phyloP scores from a whole-genome alignment of 192 early-diverging fungal species.

The Gamsiella multidivaricata region DNA sequence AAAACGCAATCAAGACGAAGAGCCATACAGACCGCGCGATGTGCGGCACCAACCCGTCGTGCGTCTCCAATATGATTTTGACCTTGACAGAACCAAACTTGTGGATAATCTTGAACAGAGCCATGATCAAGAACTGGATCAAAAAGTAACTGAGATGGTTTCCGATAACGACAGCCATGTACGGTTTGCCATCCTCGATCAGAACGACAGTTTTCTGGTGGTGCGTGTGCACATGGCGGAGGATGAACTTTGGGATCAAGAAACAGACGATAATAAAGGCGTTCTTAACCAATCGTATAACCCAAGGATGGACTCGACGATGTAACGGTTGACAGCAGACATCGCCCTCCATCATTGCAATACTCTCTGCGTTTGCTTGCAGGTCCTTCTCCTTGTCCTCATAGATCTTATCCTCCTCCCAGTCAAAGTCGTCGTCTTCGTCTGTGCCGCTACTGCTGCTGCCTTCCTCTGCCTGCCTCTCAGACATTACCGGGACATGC shows the following conservation, averaged over 20 bases:
- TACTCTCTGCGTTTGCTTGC: not conserved
- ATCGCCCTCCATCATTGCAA: constrained; percentile 12
- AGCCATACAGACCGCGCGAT: constrained; percentile 39
- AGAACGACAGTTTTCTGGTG: constrained; percentile 23
- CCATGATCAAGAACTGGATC: constrained; percentile 28
- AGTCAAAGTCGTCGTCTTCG: constrained; percentile 37
- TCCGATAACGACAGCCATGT: constrained; percentile 33
- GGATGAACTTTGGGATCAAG: constrained; percentile 19
- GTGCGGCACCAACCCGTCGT: constrained; percentile 28
- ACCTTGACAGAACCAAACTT: constrained; percentile 23
- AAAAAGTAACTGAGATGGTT: constrained; percentile 29
- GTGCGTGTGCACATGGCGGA: constrained; percentile 20
- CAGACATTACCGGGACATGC: not conserved
- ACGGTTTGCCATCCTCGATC: constrained; percentile 28
- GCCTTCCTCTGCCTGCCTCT: not conserved
- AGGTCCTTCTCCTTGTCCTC: constrained; percentile 10
- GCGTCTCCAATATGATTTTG: constrained; percentile 45
- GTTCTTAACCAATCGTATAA: constrained; percentile 14
- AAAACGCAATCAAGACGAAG: constrained; percentile 16
- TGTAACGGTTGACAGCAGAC: constrained; percentile 25
- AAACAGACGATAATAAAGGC: not conserved
- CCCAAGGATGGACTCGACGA: constrained; percentile 14
- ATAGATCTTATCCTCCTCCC: constrained; percentile 37
- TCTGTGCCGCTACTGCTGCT: not conserved
- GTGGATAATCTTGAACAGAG: constrained; percentile 36